A percentile compares a stretch with the other conserved stretches of the same genome.
phyloP scores from a whole-genome alignment of 345 rosid species.

The Salix dunnii region DNA sequence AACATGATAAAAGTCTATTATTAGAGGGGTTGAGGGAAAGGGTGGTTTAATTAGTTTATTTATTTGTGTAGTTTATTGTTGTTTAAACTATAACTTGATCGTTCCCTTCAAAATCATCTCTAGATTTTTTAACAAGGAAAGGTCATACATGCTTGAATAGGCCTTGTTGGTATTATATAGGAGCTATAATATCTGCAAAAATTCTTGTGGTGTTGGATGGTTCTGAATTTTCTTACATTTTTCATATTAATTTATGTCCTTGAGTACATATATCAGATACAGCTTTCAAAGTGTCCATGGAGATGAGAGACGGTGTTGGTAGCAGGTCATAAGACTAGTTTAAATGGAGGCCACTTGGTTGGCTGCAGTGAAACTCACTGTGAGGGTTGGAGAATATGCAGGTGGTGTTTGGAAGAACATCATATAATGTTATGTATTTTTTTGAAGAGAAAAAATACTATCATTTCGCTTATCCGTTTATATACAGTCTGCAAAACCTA shows the following conservation, averaged over 20 bases:
- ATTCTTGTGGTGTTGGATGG: no score
- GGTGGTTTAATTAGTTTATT: neutral
- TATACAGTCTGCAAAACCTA: no score
- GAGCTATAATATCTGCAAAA: neutral
- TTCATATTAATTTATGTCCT: neutral
- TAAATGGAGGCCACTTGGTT: neutral
- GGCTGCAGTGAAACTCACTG: neutral
- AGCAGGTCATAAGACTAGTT: neutral
- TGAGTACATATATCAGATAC: neutral
- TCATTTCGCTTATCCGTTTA: no score
- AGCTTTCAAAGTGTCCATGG: constrained; percentile 5
- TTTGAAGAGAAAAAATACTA: no score
- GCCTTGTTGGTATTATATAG: neutral
- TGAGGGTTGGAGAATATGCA: no score
- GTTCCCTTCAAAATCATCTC: neutral
- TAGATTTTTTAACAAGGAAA: neutral
- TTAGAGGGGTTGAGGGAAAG: no score
- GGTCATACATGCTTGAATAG: neutral
- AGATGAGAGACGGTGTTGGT: neutral
- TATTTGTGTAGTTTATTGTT: neutral
- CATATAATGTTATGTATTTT: no score
- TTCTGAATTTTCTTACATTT: neutral
- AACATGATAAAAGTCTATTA: no score
- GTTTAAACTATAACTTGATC: neutral
- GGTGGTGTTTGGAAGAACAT: no score